Evolutionary conservation across 2,329 filamentous ascomycete genomes (phyloP).

Genomic region (Malbranchea cinnamomea): DNA sequence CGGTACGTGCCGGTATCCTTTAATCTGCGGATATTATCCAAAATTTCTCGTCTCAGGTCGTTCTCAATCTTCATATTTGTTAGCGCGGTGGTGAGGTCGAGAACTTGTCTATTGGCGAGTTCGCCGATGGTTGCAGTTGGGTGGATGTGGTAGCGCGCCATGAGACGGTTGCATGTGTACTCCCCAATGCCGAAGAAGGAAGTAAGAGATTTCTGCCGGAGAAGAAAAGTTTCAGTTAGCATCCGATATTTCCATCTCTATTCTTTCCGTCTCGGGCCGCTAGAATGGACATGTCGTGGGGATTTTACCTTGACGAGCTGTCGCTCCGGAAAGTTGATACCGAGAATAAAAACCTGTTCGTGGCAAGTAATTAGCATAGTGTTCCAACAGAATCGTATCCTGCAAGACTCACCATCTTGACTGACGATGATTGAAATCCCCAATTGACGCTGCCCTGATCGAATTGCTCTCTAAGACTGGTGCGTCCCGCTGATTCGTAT

Average conservation of each 20-base stretch:
- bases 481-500: too few relatives aligned
- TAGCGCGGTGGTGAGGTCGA: conserved; percentile 69
- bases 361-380: too few relatives aligned
- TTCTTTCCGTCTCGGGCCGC: too few relatives aligned
- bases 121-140: conserved; percentile 63
- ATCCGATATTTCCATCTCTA: too few relatives aligned
- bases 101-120: conserved; percentile 59
- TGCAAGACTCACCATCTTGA: conserved; percentile 21
- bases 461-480: too few relatives aligned
- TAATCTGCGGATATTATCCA: conserved; percentile 73
- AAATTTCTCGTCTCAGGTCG: conserved; percentile 60
- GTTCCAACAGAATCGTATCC: too few relatives aligned
- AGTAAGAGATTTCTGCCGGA: conserved; percentile 42
- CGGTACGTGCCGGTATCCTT: conserved; percentile 85
- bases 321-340: conserved; percentile 69
- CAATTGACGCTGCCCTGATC: too few relatives aligned
- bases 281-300: not conserved
- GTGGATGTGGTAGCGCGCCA: conserved; percentile 83
- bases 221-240: not conserved
- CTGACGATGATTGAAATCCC: too few relatives aligned
- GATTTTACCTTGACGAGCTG: conserved; percentile 63
- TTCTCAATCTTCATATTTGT: conserved; percentile 90
- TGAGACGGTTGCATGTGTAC: conserved; percentile 53
- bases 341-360: conserved; percentile 66
- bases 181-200: conserved; percentile 76